These are phyloP conservation scores for Fusarium anthophilum DNA, from an alignment of 2,329 filamentous ascomycete species.

Conservation along the genomic window DNA sequence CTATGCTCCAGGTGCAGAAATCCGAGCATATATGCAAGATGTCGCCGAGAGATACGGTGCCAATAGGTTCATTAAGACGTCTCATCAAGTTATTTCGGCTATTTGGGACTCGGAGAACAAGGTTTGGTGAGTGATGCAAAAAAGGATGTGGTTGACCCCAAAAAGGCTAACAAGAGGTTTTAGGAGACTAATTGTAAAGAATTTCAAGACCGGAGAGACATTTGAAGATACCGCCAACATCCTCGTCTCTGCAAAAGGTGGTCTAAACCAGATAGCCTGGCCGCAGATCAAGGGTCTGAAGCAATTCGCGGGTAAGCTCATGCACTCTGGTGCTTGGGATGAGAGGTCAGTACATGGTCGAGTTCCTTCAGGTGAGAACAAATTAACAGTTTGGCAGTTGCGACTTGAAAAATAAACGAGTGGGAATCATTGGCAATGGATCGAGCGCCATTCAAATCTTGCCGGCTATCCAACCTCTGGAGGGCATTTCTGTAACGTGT, in stretches of 20 bases:
- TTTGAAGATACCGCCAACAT: background rate
- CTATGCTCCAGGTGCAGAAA: background rate
- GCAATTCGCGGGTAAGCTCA: background rate
- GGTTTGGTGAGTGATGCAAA: background rate
- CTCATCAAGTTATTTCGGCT: background rate
- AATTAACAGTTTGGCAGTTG: background rate
- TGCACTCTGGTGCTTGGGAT: background rate
- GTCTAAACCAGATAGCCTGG: background rate
- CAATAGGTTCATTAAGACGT: background rate
- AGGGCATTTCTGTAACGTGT: background rate
- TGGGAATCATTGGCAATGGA: background rate
- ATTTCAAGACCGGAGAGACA: background rate
- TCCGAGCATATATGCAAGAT: background rate
- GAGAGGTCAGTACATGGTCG: fast-evolving
- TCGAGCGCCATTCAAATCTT: background rate
- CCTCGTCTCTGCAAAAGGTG: background rate
- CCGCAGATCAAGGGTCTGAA: background rate
- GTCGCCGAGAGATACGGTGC: background rate
- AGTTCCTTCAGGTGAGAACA: fast-evolving
- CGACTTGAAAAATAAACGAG: background rate
- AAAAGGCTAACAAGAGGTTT: background rate
- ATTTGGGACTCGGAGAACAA: background rate
- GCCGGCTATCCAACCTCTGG: background rate
- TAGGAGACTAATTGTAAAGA: background rate
- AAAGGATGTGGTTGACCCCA: background rate